Base-by-base conservation (phyloP, 106 monocot genomes). In the Agapanthus africanus region DNA sequence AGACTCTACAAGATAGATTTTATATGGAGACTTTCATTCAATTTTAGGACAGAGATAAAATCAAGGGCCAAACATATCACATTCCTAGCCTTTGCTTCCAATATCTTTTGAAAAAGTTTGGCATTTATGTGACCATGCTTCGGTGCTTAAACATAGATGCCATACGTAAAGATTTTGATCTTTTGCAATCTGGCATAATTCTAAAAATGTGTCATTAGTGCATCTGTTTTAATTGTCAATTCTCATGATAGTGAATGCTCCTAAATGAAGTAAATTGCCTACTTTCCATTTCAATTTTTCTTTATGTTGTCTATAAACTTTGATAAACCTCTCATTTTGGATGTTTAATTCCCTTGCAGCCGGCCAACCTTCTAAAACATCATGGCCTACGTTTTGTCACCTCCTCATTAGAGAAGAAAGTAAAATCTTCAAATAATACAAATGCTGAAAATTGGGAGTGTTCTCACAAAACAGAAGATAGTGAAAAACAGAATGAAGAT, bases 321-420 rank as follows among this genome's bases (percentile, higher is more conserved):
- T 1, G 14, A 33, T n/a, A 32, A 16, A 59, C 2, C 11, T 40
- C 21, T 40, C 25, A 40, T 65, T 40, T 40, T 65, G 10, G 37
- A 26, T 40, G 40, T 32, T 47, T 47, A 22, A 22, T 52, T 39
- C 68, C 16, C 11, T 71, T 70, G 34, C 74, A 95, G 91, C 65
- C 85, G 35, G 73, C 15, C 37, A 78, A 73, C 31, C 85, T 95
- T 36, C 71, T 83, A 7, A 81, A 78, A 65, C 59, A 65, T 68
- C 82, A 82, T 66, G 77, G 81, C 6, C 66, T 91, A 35, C 76
- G 71, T 0, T 88, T 79, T 32, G 79, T 95, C 31, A 91, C 91
- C 16, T 91, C 95, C n/a, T 95, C 95, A 23, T 39, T 85, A 51
- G 85, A 85, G 69, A 88, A 79, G 65, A 88, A 79, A 70, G 70